phyloP scores from a whole-genome alignment of 73 alveolate genomes.

The Paramecium primaurelia region DNA sequence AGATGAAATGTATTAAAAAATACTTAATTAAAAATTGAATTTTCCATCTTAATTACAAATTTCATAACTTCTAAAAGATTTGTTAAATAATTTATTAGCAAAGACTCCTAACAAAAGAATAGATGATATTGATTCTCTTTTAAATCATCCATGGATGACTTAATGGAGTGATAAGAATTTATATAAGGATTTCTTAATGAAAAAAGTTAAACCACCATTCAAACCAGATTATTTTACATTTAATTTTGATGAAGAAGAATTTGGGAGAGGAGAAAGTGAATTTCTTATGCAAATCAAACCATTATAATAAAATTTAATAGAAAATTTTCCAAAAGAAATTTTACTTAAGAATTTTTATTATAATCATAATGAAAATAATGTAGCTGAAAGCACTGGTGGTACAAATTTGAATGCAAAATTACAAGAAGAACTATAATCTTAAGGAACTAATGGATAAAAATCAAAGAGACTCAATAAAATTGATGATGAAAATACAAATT shows the following conservation, averaged over 20 bases:
- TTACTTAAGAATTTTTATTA: neutral
- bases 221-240: constrained; percentile 32
- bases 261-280: constrained; percentile 53
- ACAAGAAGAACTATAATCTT: neutral
- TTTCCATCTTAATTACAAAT: constrained; percentile 36
- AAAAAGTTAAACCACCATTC: constrained; percentile 46
- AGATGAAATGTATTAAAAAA: constrained; percentile 50
- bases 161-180: constrained; percentile 32
- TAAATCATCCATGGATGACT: constrained; percentile 33
- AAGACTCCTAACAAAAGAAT: constrained; percentile 48
- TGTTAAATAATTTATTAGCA: constrained; percentile 9
- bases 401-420: neutral
- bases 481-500: constrained; percentile 6
- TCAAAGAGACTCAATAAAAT: neutral
- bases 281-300: neutral
- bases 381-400: constrained; percentile 19
- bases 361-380: neutral
- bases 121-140: constrained; percentile 14
- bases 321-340: constrained; percentile 31
- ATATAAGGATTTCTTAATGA: neutral
- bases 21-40: constrained; percentile 36
- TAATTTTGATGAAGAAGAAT: constrained; percentile 58
- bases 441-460: neutral
- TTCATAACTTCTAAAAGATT: constrained; percentile 11
- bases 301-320: neutral